These are phyloP conservation scores for Bipolaris cookei DNA, from an alignment of 2,329 filamentous ascomycete genomes.

Conservation along the genomic window DNA sequence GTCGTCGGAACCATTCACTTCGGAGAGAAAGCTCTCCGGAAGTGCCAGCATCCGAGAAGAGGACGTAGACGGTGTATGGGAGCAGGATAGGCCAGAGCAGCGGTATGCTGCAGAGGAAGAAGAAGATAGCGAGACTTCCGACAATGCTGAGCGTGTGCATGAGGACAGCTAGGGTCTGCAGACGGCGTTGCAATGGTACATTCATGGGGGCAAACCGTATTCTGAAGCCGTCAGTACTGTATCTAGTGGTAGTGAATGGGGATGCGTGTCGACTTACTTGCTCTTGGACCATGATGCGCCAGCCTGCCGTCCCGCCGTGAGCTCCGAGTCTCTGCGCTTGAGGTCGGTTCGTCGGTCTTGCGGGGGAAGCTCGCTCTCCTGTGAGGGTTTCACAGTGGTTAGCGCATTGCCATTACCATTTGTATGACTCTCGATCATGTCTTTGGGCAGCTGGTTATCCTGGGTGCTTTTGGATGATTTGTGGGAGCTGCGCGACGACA, in stretches of 20 bases:
- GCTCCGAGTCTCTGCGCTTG: constrained; percentile 47
- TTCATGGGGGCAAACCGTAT: constrained; percentile 90
- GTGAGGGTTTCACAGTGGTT: constrained; percentile 52
- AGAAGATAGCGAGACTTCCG: constrained; percentile 74
- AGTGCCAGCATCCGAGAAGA: constrained; percentile 77
- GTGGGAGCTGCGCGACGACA: constrained; percentile 40
- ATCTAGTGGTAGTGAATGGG: background rate
- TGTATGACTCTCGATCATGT: constrained; percentile 54
- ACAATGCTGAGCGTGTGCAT: constrained; percentile 58
- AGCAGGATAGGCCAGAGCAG: constrained; percentile 82
- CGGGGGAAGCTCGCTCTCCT: constrained; percentile 40
- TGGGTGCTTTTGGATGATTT: constrained; percentile 40
- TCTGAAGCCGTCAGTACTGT: constrained; percentile 44
- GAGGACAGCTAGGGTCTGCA: constrained; percentile 58
- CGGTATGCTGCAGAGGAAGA: constrained; percentile 88
- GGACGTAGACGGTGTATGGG: constrained; percentile 82
- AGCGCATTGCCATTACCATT: constrained; percentile 55
- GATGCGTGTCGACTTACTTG: constrained; percentile 46
- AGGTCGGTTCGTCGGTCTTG: constrained; percentile 42
- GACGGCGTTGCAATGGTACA: constrained; percentile 60
- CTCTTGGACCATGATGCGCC: constrained; percentile 60
- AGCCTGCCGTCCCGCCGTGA: constrained; percentile 60
- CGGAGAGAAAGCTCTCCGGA: constrained; percentile 78
- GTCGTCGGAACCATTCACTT: constrained; percentile 73
- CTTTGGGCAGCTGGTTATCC: constrained; percentile 29